Conservation (phyloP, 2,329 filamentous ascomycete genomes). For the Verticillium zaregamsianum region DNA sequence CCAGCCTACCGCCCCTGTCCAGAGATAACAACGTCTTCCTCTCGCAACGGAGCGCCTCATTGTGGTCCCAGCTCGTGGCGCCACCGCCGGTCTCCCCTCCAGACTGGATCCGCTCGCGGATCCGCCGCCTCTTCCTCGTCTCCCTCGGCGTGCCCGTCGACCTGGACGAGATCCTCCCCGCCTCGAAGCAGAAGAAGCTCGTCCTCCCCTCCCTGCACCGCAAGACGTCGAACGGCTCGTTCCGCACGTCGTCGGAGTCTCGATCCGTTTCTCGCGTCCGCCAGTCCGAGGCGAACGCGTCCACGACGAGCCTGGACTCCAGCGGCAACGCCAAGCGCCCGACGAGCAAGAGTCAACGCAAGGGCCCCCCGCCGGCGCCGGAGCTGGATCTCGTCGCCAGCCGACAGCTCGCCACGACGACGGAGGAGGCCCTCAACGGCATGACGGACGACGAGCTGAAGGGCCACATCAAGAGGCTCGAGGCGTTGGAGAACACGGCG, state of each 20-base stretch:
- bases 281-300: conserved; percentile 46
- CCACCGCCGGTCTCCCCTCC: conserved; percentile 92
- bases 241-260: conserved; percentile 51
- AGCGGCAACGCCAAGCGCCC: conserved; percentile 44
- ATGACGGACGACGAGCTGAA: conserved; percentile 75
- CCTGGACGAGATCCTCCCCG: conserved; percentile 92
- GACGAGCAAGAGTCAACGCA: conserved; percentile 37
- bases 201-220: conserved; percentile 75
- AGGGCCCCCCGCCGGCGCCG: conserved; percentile 63
- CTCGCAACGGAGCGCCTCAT: conserved; percentile 79
- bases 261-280: conserved; percentile 42
- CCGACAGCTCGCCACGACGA: conserved; percentile 75
- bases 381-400: conserved; percentile 76
- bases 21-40: conserved; percentile 67
- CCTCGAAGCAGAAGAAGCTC: conserved; percentile 97
- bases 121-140: conserved; percentile 89
- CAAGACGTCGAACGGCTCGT: conserved; percentile 44
- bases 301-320: conserved; percentile 55
- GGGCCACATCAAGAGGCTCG: conserved; percentile 64
- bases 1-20: conserved; percentile 44
- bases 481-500: conserved; percentile 66
- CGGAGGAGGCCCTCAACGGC: conserved; percentile 74
- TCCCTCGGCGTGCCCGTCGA: conserved; percentile 95
- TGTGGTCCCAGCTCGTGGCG: conserved; percentile 95
- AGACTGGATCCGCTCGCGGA: conserved; percentile 96